phyloP scores from a whole-genome alignment of 2,329 filamentous ascomycete genomes.

The Diaporthe batatas region DNA sequence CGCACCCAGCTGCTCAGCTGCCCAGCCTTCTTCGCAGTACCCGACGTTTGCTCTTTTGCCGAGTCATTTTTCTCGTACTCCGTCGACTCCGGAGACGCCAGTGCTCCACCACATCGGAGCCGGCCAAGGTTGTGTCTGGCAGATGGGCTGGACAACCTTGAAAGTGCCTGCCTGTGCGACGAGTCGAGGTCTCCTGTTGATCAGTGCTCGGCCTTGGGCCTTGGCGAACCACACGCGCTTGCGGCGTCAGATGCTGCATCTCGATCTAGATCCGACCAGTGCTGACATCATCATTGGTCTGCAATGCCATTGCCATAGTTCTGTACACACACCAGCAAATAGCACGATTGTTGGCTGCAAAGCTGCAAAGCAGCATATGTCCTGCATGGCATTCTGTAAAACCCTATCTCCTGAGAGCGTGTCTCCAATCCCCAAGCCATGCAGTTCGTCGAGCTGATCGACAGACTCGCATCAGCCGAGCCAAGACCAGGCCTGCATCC shows the following conservation, averaged over 20 bases:
- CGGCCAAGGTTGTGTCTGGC: not conserved
- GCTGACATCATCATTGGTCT: conserved; percentile 33
- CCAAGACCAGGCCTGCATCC: conserved; percentile 55
- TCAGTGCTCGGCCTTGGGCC: not conserved
- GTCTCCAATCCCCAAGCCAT: not conserved
- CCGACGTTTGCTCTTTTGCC: conserved; percentile 11
- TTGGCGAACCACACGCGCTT: not conserved
- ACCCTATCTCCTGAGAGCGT: not conserved
- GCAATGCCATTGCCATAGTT: too few relatives aligned
- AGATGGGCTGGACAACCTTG: not conserved
- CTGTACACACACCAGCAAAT: too few relatives aligned
- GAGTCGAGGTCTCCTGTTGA: not conserved
- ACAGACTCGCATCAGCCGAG: conserved; percentile 49
- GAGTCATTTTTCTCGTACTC: conserved; percentile 29
- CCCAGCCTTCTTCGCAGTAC: too few relatives aligned
- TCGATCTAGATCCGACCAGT: conserved; percentile 8
- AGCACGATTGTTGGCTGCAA: not conserved
- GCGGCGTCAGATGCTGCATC: conserved; percentile 2
- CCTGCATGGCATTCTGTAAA: not conserved
- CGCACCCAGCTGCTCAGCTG: not conserved
- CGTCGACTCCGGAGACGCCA: conserved; percentile 4
- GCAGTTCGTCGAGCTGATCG: conserved; percentile 4
- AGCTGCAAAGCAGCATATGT: too few relatives aligned
- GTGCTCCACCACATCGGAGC: conserved; percentile 30
- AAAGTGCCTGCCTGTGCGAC: not conserved